Evolutionary conservation across 2,329 filamentous ascomycete species (phyloP).

Genomic region (Byssoonygena ceratinophila): DNA sequence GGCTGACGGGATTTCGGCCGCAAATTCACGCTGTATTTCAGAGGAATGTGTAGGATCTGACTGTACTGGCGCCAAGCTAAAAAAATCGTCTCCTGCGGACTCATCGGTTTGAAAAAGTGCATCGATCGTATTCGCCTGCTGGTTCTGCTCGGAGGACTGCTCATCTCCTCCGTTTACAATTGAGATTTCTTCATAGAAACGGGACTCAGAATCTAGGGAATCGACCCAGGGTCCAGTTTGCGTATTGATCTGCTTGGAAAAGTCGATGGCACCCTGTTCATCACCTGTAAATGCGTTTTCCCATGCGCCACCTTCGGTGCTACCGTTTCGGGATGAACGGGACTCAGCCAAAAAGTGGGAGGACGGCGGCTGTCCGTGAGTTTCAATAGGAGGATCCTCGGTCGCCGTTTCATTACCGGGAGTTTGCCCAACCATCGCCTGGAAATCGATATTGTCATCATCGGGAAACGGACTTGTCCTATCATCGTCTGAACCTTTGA

Average conservation of each 20-base stretch:
- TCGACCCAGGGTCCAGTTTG: constrained; percentile 32
- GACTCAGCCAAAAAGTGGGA: not conserved
- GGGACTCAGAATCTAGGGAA: constrained; percentile 41
- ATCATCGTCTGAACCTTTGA: not conserved
- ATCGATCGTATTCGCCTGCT: constrained; percentile 22
- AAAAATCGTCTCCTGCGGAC: constrained; percentile 31
- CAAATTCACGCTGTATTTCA: constrained; percentile 52
- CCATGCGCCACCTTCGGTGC: not conserved
- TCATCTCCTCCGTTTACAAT: constrained; percentile 39
- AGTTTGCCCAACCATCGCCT: constrained; percentile 4
- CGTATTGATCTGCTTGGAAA: constrained; percentile 47
- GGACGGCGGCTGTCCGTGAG: not conserved
- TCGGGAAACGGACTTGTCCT: constrained; percentile 12
- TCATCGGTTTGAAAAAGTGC: constrained; percentile 32
- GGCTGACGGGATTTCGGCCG: constrained; percentile 52
- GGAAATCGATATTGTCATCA: constrained; percentile 4
- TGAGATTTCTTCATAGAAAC: constrained; percentile 61
- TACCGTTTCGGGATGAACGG: not conserved
- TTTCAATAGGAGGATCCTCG: not conserved
- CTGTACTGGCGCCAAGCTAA: constrained; percentile 22
- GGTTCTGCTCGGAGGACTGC: constrained; percentile 18
- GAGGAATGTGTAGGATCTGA: constrained; percentile 18
- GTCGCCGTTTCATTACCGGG: not conserved
- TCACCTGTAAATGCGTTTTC: constrained; percentile 41
- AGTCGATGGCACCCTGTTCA: constrained; percentile 45